Evolutionary conservation across 768 basidiomycete species (phyloP), one percentile per base, ranked within the genome.

Genomic region (Lactarius hengduanensis): DNA sequence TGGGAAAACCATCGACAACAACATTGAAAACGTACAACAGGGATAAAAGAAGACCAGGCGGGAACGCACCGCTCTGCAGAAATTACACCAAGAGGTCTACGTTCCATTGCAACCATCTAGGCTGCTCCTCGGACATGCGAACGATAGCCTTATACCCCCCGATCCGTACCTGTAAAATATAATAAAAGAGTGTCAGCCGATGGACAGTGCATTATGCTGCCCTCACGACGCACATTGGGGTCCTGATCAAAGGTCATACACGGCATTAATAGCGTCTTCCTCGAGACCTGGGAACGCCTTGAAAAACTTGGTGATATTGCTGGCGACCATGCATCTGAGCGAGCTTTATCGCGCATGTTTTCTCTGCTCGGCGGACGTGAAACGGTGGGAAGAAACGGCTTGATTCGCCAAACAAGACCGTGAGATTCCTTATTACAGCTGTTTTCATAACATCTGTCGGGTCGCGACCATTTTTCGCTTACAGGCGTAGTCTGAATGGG

Each of bases 11-110:
- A 0, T 11, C 2, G 13, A 11, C 10, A 38, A 38, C n/a, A 4
- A 34, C 15, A 40, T 57, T 41, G 0, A 60, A 36, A 20, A 47
- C 10, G 22, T 22, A 5, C 8, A 6, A 18, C 9, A 34, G 13
- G 18, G 32, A 34, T 1, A 34, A 34, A 34, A 34, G 34, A 34
- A 10, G 34, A 34, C 4, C 4, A 26, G 57, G 26, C 9, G 38
- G 45, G 34, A 22, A 62, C 87, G 74, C 72, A 90, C 89, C 89
- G 70, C 86, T 88, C 73, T 90, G 89, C 13, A 91, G 79, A 18
- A 91, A 76, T 68, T 91, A 90, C 22, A 91, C 79, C 22, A 91
- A 78, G 2, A 91, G 90, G 74, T 91, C 90, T 4, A 86, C 84
- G 72, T 91, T 91, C 69, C 90, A 77, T 74, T 85, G 86, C 59